Evolutionary conservation across 75 land plant species (phyloP).

Genomic region (Selaginella tamariscina): DNA sequence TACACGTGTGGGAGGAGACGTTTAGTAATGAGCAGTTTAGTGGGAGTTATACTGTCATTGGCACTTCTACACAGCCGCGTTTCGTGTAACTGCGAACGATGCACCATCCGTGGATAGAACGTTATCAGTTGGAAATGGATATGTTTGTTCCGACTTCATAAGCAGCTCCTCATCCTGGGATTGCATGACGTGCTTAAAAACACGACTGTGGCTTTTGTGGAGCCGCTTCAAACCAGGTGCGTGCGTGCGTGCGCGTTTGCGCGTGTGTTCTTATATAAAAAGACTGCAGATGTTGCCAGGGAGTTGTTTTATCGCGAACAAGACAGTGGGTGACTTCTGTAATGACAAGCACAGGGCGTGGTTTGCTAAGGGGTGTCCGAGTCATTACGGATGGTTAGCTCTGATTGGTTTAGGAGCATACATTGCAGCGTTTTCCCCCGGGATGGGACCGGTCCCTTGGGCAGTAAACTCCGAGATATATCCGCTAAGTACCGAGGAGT

Average conservation of each 20-base stretch:
- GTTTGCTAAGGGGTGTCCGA: neutral
- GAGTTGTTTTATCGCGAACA: neutral
- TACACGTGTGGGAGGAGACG: slow-evolving; percentile 65
- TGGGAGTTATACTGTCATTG: slow-evolving; percentile 43
- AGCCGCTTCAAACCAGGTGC: neutral
- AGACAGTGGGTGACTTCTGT: neutral
- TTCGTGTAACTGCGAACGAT: slow-evolving; percentile 27
- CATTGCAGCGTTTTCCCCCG: slow-evolving; percentile 23
- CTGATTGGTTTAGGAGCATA: neutral
- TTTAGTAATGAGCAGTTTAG: slow-evolving; percentile 48
- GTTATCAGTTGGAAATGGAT: neutral
- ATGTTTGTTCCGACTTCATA: neutral
- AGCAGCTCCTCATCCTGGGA: neutral
- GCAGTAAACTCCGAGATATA: slow-evolving; percentile 26
- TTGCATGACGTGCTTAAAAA: slow-evolving; percentile 5
- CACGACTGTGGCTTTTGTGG: slow-evolving; percentile 5
- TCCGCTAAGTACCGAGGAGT: slow-evolving; percentile 15
- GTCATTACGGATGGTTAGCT: slow-evolving; percentile 26
- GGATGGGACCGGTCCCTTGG: slow-evolving; percentile 35
- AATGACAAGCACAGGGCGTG: neutral
- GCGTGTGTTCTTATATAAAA: no score
- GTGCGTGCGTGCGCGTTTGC: neutral
- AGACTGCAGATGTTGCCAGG: slow-evolving; percentile 11
- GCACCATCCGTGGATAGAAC: neutral
- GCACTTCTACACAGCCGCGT: slow-evolving; percentile 36